These are phyloP conservation scores for Primulina eburnea DNA, from an alignment of 257 asterid species.

Conservation along the genomic window DNA sequence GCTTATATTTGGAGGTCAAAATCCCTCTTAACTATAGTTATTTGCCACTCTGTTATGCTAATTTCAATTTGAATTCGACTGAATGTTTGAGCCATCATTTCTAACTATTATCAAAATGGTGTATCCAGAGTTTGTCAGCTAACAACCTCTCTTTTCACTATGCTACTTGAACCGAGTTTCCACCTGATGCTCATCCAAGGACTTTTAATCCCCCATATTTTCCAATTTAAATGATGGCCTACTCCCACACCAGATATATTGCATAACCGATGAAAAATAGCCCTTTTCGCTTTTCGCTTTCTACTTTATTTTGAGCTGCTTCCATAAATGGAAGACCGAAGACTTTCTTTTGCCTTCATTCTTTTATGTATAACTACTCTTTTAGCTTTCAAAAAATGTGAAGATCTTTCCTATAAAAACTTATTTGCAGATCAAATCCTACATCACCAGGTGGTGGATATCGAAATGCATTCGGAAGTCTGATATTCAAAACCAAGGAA, in stretches of 20 bases:
- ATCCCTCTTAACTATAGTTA: neutral
- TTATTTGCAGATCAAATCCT: conserved; percentile 66
- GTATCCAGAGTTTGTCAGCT: neutral
- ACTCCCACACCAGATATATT: too few species aligned
- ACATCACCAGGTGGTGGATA: conserved; percentile 93
- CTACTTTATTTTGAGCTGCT: neutral
- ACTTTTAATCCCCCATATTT: neutral
- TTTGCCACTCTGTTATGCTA: neutral
- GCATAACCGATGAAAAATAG: too few species aligned
- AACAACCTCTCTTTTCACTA: neutral
- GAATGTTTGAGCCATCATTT: too few species aligned
- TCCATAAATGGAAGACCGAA: neutral
- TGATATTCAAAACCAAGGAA: conserved; percentile 76
- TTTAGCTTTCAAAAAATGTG: neutral
- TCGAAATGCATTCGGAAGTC: conserved; percentile 73
- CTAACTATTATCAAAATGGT: neutral
- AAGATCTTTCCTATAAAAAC: neutral
- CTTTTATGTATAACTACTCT: neutral
- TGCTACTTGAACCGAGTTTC: neutral
- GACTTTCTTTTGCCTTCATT: neutral
- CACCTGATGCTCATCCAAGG: neutral
- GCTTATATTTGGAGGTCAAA: conserved; percentile 85
- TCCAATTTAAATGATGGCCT: too few species aligned
- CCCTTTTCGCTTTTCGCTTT: neutral
- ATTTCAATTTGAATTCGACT: neutral